A percentile compares a stretch with the other conserved stretches of the same genome.
Conservation (phyloP, 2,329 filamentous ascomycete genomes). For the Aspergillus fumigatus region DNA sequence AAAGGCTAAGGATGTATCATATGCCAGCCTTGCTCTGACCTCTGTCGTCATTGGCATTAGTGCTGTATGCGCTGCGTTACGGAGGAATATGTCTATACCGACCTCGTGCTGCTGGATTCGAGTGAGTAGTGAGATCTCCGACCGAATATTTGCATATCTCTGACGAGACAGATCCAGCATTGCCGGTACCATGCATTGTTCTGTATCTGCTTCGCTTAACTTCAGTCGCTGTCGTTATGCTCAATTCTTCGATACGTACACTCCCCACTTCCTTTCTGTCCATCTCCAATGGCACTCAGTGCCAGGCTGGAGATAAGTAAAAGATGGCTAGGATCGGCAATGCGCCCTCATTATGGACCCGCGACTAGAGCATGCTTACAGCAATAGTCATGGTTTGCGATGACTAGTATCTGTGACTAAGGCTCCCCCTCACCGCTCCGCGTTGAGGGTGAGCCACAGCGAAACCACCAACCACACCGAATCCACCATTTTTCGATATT, state of each 20-base stretch:
- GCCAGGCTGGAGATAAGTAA: not conserved
- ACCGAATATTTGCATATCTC: not conserved
- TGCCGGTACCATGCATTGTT: not conserved
- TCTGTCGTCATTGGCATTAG: not conserved
- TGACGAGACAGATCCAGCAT: not conserved
- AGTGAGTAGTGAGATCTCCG: not conserved
- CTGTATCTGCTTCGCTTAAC: not conserved
- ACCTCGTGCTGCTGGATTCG: not conserved
- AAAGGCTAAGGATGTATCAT: not conserved
- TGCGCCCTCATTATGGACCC: not conserved
- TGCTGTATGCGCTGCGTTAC: not conserved
- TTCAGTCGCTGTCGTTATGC: not conserved
- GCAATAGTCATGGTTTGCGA: not conserved
- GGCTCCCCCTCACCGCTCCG: too few relatives aligned
- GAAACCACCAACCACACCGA: too few relatives aligned
- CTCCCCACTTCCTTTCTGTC: not conserved
- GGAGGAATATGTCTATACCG: not conserved
- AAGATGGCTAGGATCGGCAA: not conserved
- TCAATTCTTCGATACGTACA: not conserved
- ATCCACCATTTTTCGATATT: too few relatives aligned
- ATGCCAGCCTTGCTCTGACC: too few relatives aligned
- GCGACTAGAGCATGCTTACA: not conserved
- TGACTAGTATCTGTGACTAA: too few relatives aligned
- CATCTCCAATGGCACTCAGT: not conserved
- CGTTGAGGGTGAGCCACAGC: too few relatives aligned